Base-by-base conservation (phyloP, 352 stramenopile genomes). In the Phytophthora fragariaefolia region DNA sequence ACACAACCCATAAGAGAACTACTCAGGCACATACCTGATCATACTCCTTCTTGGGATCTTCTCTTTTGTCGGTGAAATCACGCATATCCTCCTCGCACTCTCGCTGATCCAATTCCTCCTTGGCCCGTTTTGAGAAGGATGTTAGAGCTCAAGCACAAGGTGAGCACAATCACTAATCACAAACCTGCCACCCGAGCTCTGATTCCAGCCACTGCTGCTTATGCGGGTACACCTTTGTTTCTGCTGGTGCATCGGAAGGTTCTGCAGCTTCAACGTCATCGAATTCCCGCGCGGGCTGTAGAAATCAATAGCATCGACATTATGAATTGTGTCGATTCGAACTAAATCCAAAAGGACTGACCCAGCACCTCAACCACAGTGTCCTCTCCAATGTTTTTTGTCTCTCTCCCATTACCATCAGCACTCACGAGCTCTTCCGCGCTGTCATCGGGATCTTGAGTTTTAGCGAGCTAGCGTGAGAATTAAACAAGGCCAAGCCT, bases 121-220 rank as follows among this genome's bases (percentile, higher is more conserved):
- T 26, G 2, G n/a, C 42, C 24, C 18, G 36, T 40, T 70, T 20
- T 24, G 10, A 36, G 34, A 32, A 48, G 6, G 22, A n/a, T 10
- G 7, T 47, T 32, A 7, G 18, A 50, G 38, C 27, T 55, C 18
- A 34, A 46, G 12, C 2, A 36, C 4, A 6, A 52, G 17, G 1
- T 27, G 6, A 20, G 13, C 6, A 20, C 17, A 36, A 51, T 0
- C 32, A 7, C 22, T 22, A 3, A 49, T 18, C 13, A 46, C 38
- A 24, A 23, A 65, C 56, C 56, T 65, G 62, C 62, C 62, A 65
- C 5, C 28, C 38, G 22, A 53, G 26, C 30, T 70, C 62, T 48
- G 52, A 28, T 49, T 70, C 62, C 8, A 56, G 12, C 13, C 23
- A 30, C 17, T 52, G 20, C 47, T 47, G 61, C 20, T 64, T 53